phyloP scores from a whole-genome alignment of 1,284 basidiomycete species.

The Cryptococcus depauperatus region DNA sequence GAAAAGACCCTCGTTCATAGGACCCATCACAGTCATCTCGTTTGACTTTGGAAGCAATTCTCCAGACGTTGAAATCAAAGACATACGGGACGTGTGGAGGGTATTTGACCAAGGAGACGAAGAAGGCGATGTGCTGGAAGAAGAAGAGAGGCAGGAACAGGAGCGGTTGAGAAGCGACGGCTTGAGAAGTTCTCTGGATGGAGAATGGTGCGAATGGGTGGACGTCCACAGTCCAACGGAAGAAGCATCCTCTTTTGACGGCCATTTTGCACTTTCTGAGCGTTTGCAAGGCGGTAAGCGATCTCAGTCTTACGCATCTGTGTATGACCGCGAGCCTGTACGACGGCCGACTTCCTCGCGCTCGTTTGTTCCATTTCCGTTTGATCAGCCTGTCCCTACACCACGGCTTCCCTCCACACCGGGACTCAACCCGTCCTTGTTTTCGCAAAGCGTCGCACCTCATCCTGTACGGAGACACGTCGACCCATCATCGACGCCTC shows the following conservation, averaged over 20 bases:
- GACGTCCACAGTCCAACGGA: background rate
- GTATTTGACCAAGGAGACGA: conserved; percentile 79
- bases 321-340: background rate
- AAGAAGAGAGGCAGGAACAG: conserved; percentile 22
- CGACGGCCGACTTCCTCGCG: conserved; percentile 7
- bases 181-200: conserved; percentile 6
- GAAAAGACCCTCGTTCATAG: conserved; percentile 80
- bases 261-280: background rate
- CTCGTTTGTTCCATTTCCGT: conserved; percentile 10
- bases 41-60: conserved; percentile 77
- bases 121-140: conserved; percentile 47
- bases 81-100: conserved; percentile 85
- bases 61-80: conserved; percentile 82
- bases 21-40: conserved; percentile 73
- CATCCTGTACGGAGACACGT: conserved; percentile 1
- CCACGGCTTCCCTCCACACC: conserved; percentile 1
- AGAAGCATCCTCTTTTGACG: background rate
- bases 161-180: conserved; percentile 49
- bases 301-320: background rate
- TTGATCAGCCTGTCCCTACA: conserved; percentile 3
- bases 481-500: conserved; percentile 15
- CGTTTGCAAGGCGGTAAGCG: background rate
- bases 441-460: conserved; percentile 4
- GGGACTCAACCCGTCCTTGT: conserved; percentile 7
- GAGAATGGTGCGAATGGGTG: conserved; percentile 8